Percentiles rank a stretch among this genome's conserved stretches.
These are phyloP conservation scores for Plasmodium chabaudi DNA, from an alignment of 169 alveolate genomes.

Conservation along the genomic window DNA sequence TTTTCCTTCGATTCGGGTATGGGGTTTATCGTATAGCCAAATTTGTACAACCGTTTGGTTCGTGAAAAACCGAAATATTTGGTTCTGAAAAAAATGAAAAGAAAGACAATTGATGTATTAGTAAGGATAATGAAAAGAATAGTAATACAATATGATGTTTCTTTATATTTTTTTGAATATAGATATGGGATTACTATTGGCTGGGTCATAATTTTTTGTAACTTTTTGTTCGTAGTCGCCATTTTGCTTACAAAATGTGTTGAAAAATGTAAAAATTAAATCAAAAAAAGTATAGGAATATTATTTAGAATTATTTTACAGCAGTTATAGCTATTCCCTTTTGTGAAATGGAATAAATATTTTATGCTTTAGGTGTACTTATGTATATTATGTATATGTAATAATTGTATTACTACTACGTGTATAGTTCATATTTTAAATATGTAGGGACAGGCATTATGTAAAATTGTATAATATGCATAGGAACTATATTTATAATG, in stretches of 20 bases:
- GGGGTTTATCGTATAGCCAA: slow-evolving; percentile 95
- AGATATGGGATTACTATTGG: slow-evolving; percentile 86
- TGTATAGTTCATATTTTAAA: no score
- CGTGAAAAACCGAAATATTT: slow-evolving; percentile 94
- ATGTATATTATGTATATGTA: not conserved
- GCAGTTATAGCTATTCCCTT: not conserved
- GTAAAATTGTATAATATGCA: no score
- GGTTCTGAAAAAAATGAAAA: slow-evolving; percentile 84
- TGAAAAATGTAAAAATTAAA: not conserved
- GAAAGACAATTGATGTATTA: not conserved
- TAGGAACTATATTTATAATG: no score
- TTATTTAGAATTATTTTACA: not conserved
- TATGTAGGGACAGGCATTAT: no score
- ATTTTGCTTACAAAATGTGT: slow-evolving; percentile 49
- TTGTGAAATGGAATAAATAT: not conserved
- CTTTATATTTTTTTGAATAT: no score
- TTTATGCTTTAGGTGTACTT: not conserved
- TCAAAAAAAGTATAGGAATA: not conserved
- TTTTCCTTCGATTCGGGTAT: slow-evolving; percentile 92
- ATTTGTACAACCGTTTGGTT: slow-evolving; percentile 94
- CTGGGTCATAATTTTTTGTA: slow-evolving; percentile 93
- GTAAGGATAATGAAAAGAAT: not conserved
- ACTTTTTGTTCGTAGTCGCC: slow-evolving; percentile 85
- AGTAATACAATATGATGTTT: no score
- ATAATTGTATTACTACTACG: no score